Percentiles rank a stretch among this genome's conserved stretches.
Evolutionary conservation across 2,329 filamentous ascomycete species (phyloP).

Genomic region (Colletotrichum lindemuthianum): DNA sequence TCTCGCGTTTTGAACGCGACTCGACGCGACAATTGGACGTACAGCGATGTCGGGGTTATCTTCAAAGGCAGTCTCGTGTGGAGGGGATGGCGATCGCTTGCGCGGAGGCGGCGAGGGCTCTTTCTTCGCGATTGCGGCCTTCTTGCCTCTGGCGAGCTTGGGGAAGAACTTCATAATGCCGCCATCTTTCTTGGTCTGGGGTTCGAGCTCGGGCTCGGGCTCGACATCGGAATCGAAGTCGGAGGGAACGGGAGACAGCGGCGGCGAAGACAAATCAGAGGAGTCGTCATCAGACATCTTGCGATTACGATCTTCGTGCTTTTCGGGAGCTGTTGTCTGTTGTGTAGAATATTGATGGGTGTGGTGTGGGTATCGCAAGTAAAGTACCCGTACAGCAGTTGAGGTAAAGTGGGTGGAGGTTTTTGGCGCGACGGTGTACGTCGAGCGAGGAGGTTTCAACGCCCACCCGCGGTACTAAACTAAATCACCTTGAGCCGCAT

Average conservation of each 20-base stretch:
- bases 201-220: slow-evolving; percentile 57
- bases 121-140: slow-evolving; percentile 56
- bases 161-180: slow-evolving; percentile 75
- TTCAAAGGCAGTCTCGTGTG: slow-evolving; percentile 88
- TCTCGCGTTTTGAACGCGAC: slow-evolving; percentile 58
- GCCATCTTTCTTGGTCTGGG: slow-evolving; percentile 54
- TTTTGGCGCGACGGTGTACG: slow-evolving; percentile 30
- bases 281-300: slow-evolving; percentile 71
- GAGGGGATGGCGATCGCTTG: slow-evolving; percentile 87
- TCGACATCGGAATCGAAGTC: slow-evolving; percentile 64
- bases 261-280: slow-evolving; percentile 70
- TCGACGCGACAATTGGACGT: slow-evolving; percentile 62
- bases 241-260: slow-evolving; percentile 55
- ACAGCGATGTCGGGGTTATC: slow-evolving; percentile 95
- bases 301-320: slow-evolving; percentile 8
- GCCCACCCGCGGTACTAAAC: slow-evolving; percentile 33
- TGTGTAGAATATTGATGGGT: slow-evolving; percentile 3
- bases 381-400: slow-evolving; percentile 38
- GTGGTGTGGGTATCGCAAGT: slow-evolving; percentile 9
- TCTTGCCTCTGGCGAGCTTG: slow-evolving; percentile 60
- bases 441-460: slow-evolving; percentile 33
- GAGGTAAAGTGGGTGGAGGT: slow-evolving; percentile 39
- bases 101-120: slow-evolving; percentile 73
- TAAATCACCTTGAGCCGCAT: slow-evolving; percentile 37
- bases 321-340: too few relatives aligned